Evolutionary conservation across 257 asterid species (phyloP).

Genomic region (Salvia hispanica): DNA sequence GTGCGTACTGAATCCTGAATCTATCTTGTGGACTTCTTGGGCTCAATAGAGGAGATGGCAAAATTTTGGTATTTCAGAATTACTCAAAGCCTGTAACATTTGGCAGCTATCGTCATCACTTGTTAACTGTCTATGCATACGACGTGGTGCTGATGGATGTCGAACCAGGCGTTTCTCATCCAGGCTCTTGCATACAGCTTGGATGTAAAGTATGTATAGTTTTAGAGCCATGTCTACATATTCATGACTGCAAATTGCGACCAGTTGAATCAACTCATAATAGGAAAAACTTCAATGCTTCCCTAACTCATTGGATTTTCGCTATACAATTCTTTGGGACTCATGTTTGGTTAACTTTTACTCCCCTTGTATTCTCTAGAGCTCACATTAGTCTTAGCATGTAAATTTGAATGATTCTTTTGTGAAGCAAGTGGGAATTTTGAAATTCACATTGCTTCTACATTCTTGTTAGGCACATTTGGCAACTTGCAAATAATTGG

Average conservation of each 20-base stretch:
- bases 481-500: background rate
- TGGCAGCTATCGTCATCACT: conserved; percentile 2
- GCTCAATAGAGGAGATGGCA: background rate
- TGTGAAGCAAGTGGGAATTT: background rate
- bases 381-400: conserved; percentile 24
- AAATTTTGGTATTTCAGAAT: background rate
- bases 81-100: background rate
- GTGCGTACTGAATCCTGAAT: too few species aligned
- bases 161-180: conserved; percentile 9
- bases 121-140: background rate
- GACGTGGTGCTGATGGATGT: conserved; percentile 6
- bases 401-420: conserved; percentile 9
- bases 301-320: background rate
- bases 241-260: conserved; percentile 30
- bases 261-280: background rate
- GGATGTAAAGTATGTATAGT: conserved; percentile 27
- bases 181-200: conserved; percentile 31
- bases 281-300: background rate
- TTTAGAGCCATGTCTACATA: conserved; percentile 23
- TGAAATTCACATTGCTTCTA: conserved; percentile 6
- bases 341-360: conserved; percentile 2
- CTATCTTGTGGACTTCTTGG: background rate
- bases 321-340: conserved; percentile 1
- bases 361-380: conserved; percentile 24
- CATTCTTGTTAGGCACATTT: conserved; percentile 7